A percentile compares a stretch with the other conserved stretches of the same genome.
phyloP scores from a whole-genome alignment of 2,329 filamentous ascomycete species.

The Fusarium illudens region DNA sequence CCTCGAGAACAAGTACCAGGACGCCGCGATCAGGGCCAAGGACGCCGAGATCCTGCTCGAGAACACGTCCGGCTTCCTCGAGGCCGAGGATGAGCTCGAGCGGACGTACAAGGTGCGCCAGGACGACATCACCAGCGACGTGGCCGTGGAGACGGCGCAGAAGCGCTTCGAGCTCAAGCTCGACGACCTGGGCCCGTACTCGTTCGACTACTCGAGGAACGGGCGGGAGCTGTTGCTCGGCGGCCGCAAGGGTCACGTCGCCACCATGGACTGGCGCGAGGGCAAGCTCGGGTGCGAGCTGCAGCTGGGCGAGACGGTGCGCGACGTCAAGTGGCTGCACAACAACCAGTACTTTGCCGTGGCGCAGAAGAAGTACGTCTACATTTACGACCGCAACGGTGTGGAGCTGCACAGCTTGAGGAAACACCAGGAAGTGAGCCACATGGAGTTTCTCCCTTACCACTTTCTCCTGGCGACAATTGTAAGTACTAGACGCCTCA shows the following conservation, averaged over 20 bases:
- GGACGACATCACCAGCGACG: constrained; percentile 78
- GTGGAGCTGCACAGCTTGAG: constrained; percentile 91
- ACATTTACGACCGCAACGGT: constrained; percentile 92
- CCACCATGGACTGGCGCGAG: constrained; percentile 94
- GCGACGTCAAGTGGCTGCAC: constrained; percentile 91
- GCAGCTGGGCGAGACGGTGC: constrained; percentile 87
- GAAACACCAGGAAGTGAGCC: constrained; percentile 89
- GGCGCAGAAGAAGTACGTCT: constrained; percentile 94
- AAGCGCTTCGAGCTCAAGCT: constrained; percentile 92
- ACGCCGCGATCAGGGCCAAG: constrained; percentile 84
- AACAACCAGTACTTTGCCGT: constrained; percentile 96
- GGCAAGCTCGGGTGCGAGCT: constrained; percentile 92
- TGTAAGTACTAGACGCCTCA: constrained; percentile 57
- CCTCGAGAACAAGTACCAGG: constrained; percentile 83
- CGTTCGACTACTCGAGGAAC: constrained; percentile 88
- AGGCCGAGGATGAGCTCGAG: constrained; percentile 88
- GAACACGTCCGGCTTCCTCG: constrained; percentile 83
- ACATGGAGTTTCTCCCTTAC: constrained; percentile 96
- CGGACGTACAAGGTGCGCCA: constrained; percentile 92
- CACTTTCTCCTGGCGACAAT: constrained; percentile 92
- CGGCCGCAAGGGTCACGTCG: constrained; percentile 92
- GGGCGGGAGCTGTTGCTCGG: constrained; percentile 86
- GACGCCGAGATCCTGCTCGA: constrained; percentile 96
- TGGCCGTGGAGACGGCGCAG: constrained; percentile 85
- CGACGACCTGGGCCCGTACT: constrained; percentile 84